phyloP scores from a whole-genome alignment of 2,329 filamentous ascomycete species.

The Epichloe uncinata region DNA sequence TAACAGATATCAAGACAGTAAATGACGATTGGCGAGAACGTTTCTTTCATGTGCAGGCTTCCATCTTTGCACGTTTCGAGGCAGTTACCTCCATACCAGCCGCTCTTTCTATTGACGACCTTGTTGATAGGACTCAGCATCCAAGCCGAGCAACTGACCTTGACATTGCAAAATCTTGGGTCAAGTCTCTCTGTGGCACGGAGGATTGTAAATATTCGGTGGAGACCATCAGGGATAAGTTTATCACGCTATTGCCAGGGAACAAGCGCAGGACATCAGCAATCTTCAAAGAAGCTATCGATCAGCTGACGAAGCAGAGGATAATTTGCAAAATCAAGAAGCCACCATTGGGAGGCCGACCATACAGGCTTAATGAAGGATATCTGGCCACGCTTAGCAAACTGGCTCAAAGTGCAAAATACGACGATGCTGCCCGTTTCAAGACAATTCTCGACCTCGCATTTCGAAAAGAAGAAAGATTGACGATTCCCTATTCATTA shows the following conservation, averaged over 20 bases:
- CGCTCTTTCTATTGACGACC: slow-evolving; percentile 17
- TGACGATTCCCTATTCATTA: slow-evolving; percentile 41
- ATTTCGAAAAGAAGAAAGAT: slow-evolving; percentile 30
- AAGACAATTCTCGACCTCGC: slow-evolving; percentile 45
- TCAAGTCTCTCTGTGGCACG: slow-evolving; percentile 45
- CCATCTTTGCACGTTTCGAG: slow-evolving; percentile 44
- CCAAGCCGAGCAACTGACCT: slow-evolving; percentile 16
- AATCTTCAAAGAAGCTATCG: slow-evolving; percentile 35
- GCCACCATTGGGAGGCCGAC: slow-evolving; percentile 42
- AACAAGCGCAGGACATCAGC: slow-evolving; percentile 26
- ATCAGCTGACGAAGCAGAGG: slow-evolving; percentile 33
- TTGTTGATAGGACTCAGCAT: slow-evolving; percentile 2
- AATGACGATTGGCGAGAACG: slow-evolving; percentile 38
- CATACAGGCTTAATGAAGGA: slow-evolving; percentile 48
- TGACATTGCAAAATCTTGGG: slow-evolving; percentile 42
- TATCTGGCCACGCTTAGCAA: slow-evolving; percentile 45
- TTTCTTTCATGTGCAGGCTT: slow-evolving; percentile 41
- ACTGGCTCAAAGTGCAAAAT: slow-evolving; percentile 38
- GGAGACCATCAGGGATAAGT: slow-evolving; percentile 34
- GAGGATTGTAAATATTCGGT: slow-evolving; percentile 33
- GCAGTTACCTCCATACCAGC: slow-evolving; percentile 36
- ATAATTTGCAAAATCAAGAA: slow-evolving; percentile 48
- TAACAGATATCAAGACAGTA: slow-evolving; percentile 22
- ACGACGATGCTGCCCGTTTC: slow-evolving; percentile 43
- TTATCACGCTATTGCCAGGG: slow-evolving; percentile 33